These are phyloP conservation scores for Trichophyton equinum DNA, from an alignment of 2,329 filamentous ascomycete species.

Conservation along the genomic window DNA sequence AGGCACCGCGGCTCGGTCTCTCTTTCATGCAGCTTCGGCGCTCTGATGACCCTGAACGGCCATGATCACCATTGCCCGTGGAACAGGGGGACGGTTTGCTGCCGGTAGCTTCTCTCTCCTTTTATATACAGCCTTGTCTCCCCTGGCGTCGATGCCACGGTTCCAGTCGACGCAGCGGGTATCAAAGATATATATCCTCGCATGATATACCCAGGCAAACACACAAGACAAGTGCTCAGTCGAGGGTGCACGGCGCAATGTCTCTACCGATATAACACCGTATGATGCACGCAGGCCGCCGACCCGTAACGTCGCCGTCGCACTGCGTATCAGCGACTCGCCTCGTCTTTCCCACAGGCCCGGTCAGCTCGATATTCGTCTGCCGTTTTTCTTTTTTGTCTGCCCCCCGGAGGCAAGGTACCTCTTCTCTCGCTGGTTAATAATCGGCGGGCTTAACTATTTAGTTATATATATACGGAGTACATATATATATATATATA, in stretches of 20 bases:
- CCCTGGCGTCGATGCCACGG: background rate
- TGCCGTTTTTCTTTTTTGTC: background rate
- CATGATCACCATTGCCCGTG: no score
- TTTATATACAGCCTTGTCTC: no score
- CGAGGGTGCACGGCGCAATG: background rate
- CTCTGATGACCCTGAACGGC: no score
- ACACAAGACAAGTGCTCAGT: background rate
- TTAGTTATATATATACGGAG: background rate
- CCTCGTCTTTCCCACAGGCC: background rate
- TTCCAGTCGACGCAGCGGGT: background rate
- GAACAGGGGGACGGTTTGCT: no score
- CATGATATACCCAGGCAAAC: background rate
- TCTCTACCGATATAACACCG: background rate
- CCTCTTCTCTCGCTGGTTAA: background rate
- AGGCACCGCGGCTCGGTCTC: no score
- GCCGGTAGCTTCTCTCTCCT: no score
- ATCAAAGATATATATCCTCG: background rate
- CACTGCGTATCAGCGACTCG: background rate
- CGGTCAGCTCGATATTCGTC: background rate
- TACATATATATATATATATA: background rate
- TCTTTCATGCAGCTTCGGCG: no score
- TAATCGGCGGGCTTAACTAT: background rate
- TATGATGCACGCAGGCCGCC: background rate
- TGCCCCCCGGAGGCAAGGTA: background rate
- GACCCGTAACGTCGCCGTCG: background rate